Evolutionary conservation across 179 eudicot species (phyloP).

Genomic region (Amaranthus tricolor): DNA sequence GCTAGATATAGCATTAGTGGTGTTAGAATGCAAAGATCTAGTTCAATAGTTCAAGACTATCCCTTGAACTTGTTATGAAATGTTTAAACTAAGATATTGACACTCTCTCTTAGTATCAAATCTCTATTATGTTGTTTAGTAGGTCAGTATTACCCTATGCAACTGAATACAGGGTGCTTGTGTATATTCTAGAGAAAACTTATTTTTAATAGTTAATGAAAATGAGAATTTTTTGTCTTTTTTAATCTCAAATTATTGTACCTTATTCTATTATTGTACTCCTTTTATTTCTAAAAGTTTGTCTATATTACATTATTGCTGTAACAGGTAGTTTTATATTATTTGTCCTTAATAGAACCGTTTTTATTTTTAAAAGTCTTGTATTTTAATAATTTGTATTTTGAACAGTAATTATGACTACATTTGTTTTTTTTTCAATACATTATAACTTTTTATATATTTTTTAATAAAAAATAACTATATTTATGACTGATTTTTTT

Average conservation of each 20-base stretch:
- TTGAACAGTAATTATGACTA: no score
- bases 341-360: no score
- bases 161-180: slow-evolving; percentile 8
- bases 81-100: neutral
- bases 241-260: neutral
- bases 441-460: no score
- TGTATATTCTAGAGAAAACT: slow-evolving; percentile 27
- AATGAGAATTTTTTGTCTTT: slow-evolving; percentile 2
- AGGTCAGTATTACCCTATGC: neutral
- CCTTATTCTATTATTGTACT: no score
- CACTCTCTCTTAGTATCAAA: neutral
- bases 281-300: no score
- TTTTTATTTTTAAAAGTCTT: no score
- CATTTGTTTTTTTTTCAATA: no score
- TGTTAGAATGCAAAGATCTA: slow-evolving; percentile 67
- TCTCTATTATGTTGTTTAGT: neutral
- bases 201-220: neutral
- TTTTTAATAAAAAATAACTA: no score
- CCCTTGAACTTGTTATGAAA: slow-evolving; percentile 20
- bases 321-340: no score
- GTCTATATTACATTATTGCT: no score
- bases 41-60: slow-evolving; percentile 48
- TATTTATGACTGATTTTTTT: no score
- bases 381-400: no score
- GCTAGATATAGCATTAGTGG: slow-evolving; percentile 75